Percentiles rank a stretch among this genome's conserved stretches.
These are phyloP conservation scores for Stentor coeruleus DNA, from an alignment of 73 alveolate species.

Conservation along the genomic window DNA sequence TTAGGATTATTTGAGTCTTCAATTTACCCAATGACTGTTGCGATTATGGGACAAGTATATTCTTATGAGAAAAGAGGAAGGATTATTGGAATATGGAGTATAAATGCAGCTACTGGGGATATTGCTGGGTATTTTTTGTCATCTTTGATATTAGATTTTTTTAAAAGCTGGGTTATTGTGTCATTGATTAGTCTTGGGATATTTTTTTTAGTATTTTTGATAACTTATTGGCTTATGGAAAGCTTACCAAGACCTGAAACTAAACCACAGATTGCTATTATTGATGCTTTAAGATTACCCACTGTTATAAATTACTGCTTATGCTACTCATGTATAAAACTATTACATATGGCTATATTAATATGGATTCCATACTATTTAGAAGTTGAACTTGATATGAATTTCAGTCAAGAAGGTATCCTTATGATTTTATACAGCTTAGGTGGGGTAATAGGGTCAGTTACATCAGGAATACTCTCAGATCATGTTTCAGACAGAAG, in stretches of 20 bases:
- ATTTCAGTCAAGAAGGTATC: neutral
- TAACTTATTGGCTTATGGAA: neutral
- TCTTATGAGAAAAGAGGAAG: neutral
- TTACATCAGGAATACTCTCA: neutral
- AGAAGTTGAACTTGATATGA: too few relatives aligned
- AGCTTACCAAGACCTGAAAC: too few relatives aligned
- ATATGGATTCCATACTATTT: constrained; percentile 1
- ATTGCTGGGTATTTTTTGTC: neutral
- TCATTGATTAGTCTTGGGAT: too few relatives aligned
- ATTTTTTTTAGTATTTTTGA: neutral
- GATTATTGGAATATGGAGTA: neutral
- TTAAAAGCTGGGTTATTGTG: too few relatives aligned
- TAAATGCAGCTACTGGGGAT: neutral
- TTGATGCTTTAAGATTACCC: neutral
- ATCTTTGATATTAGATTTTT: too few relatives aligned
- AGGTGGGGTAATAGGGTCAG: constrained; percentile 8
- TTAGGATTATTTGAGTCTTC: neutral
- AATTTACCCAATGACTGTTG: neutral
- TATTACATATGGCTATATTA: neutral
- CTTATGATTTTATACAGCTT: neutral
- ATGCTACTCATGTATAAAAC: neutral
- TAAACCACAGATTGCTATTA: neutral
- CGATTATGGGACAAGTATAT: neutral
- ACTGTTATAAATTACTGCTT: neutral
- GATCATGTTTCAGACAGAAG: too few relatives aligned